phyloP scores from a whole-genome alignment of 2,329 filamentous ascomycete genomes.

The Remersonia thermophila region DNA sequence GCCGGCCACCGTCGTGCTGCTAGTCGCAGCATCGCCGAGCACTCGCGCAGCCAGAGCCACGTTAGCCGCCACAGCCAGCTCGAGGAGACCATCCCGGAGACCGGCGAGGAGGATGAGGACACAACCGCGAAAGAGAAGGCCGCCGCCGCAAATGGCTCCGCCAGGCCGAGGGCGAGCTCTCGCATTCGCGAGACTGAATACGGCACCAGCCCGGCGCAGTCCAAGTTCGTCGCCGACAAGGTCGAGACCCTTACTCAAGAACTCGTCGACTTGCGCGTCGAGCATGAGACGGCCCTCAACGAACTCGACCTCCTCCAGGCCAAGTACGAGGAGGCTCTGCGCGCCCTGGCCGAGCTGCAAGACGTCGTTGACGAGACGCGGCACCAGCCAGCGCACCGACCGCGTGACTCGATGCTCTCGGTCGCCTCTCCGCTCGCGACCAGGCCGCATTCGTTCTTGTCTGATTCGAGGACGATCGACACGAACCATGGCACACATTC shows the following conservation, averaged over 20 bases:
- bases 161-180: background rate
- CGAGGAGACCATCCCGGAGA: slow-evolving; percentile 43
- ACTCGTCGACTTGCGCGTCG: slow-evolving; percentile 75
- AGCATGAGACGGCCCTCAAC: slow-evolving; percentile 72
- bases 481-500: slow-evolving; percentile 53
- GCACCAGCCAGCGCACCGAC: slow-evolving; percentile 39
- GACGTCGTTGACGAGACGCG: slow-evolving; percentile 71
- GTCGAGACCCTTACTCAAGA: slow-evolving; percentile 85
- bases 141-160: background rate
- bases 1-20: slow-evolving; percentile 31
- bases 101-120: slow-evolving; percentile 32
- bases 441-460: slow-evolving; percentile 74
- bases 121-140: background rate
- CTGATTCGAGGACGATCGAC: slow-evolving; percentile 58
- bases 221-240: slow-evolving; percentile 80
- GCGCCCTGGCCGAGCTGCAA: slow-evolving; percentile 70
- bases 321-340: slow-evolving; percentile 85
- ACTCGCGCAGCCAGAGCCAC: slow-evolving; percentile 42
- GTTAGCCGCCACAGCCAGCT: slow-evolving; percentile 41
- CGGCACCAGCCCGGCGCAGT: slow-evolving; percentile 61
- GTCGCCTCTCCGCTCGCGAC: slow-evolving; percentile 35
- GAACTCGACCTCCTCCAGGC: slow-evolving; percentile 72
- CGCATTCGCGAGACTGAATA: slow-evolving; percentile 21
- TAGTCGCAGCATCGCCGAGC: slow-evolving; percentile 32
- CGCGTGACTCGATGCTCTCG: slow-evolving; percentile 45